Evolutionary conservation across 306 rosid species (phyloP).

Genomic region (Geum urbanum): DNA sequence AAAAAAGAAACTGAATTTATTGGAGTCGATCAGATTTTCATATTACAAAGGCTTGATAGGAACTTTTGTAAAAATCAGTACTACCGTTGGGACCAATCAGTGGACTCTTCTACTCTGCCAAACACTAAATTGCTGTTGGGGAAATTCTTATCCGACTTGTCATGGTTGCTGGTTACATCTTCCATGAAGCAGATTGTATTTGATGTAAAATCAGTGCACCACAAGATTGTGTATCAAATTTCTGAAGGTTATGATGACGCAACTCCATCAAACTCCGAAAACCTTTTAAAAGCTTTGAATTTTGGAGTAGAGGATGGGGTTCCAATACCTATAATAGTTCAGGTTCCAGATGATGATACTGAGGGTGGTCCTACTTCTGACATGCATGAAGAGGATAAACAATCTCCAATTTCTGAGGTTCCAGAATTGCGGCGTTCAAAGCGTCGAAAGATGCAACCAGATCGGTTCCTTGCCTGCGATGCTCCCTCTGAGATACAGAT

Average conservation of each 20-base stretch:
- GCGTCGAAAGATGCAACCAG: constrained; percentile 77
- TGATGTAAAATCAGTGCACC: constrained; percentile 56
- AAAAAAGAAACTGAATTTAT: constrained; percentile 46
- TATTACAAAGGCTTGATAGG: constrained; percentile 63
- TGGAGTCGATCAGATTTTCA: constrained; percentile 53
- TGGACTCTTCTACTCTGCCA: constrained; percentile 47
- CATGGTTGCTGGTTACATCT: constrained; percentile 76
- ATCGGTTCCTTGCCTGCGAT: constrained; percentile 71
- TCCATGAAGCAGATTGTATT: constrained; percentile 51
- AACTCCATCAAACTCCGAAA: constrained; percentile 26
- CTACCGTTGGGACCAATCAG: constrained; percentile 71
- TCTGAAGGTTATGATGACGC: constrained; percentile 28
- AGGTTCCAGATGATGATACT: constrained; percentile 23
- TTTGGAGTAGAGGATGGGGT: constrained; percentile 50
- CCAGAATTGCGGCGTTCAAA: constrained; percentile 75
- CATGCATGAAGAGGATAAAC: constrained; percentile 25
- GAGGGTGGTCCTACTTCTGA: constrained; percentile 22
- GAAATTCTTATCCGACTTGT: constrained; percentile 56
- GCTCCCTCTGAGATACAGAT: constrained; percentile 43
- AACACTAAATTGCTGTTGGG: constrained; percentile 67
- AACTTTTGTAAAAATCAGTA: constrained; percentile 42
- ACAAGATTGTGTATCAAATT: constrained; percentile 68
- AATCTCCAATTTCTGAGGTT: constrained; percentile 29
- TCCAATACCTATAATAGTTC: constrained; percentile 41
- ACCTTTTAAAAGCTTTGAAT: constrained; percentile 41